These are phyloP conservation scores for Entonaema liquescens DNA, from an alignment of 495 filamentous ascomycete genomes.

Conservation along the genomic window DNA sequence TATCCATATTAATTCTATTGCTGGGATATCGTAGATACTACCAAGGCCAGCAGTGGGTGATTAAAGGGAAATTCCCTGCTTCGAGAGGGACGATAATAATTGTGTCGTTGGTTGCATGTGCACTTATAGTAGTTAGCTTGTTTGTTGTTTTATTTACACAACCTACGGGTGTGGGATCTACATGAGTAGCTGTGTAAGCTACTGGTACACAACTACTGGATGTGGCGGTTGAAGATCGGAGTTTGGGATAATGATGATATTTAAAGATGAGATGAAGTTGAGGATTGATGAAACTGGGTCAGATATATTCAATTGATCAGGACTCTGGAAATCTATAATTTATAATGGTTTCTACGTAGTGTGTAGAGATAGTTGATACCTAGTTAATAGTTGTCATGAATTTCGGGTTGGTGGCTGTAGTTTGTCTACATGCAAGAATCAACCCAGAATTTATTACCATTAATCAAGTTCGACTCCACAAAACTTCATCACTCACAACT, in stretches of 20 bases:
- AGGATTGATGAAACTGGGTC: neutral
- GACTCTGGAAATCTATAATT: neutral
- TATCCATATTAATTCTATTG: slow-evolving; percentile 85
- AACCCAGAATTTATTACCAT: too few relatives aligned
- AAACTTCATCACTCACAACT: too few relatives aligned
- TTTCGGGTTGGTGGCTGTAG: slow-evolving; percentile 3
- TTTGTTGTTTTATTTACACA: slow-evolving; percentile 75
- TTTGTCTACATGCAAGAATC: neutral
- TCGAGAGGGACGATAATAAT: slow-evolving; percentile 86
- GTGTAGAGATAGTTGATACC: neutral
- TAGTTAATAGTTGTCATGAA: neutral
- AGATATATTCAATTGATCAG: neutral
- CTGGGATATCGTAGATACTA: slow-evolving; percentile 76
- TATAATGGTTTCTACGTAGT: neutral
- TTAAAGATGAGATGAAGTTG: neutral
- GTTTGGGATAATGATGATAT: slow-evolving; percentile 15
- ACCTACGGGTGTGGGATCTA: slow-evolving; percentile 55
- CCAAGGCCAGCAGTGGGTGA: slow-evolving; percentile 81
- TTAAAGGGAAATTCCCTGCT: slow-evolving; percentile 92
- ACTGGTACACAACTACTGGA: too few relatives aligned
- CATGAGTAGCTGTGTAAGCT: slow-evolving; percentile 37
- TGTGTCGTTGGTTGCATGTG: slow-evolving; percentile 72
- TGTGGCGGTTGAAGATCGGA: neutral
- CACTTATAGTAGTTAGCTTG: slow-evolving; percentile 75
- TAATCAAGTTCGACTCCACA: neutral